These are phyloP conservation scores for Trichoderma sp. DNA, from an alignment of 2,329 filamentous ascomycete genomes.

Conservation along the genomic window DNA sequence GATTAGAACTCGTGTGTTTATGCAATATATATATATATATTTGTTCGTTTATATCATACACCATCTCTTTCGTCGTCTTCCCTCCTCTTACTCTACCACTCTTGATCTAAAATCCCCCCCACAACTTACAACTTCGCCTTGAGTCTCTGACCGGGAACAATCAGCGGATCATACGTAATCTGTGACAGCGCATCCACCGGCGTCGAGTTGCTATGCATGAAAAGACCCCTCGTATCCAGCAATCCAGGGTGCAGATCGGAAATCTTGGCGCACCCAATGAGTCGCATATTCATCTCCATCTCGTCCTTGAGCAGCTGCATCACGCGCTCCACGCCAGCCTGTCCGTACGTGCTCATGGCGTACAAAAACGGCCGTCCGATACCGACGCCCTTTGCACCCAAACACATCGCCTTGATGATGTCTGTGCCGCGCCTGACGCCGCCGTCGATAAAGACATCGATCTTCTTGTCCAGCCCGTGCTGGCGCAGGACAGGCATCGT, in stretches of 20 bases:
- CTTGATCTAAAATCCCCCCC: not conserved
- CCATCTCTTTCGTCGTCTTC: not conserved
- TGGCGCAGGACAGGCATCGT: conserved; percentile 82
- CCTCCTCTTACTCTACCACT: not conserved
- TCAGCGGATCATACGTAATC: conserved; percentile 53
- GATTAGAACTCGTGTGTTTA: not conserved
- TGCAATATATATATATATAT: not conserved
- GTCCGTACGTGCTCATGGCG: conserved; percentile 90
- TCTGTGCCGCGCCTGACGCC: conserved; percentile 88
- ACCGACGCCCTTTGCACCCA: conserved; percentile 88
- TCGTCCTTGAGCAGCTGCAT: conserved; percentile 94
- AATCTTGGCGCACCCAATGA: conserved; percentile 76
- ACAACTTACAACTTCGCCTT: conserved; percentile 48
- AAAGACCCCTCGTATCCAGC: conserved; percentile 71
- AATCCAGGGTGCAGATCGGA: conserved; percentile 77
- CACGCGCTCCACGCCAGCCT: conserved; percentile 81
- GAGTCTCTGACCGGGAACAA: conserved; percentile 49
- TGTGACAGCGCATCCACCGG: conserved; percentile 48
- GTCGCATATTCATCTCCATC: conserved; percentile 98
- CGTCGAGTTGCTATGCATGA: conserved; percentile 47
- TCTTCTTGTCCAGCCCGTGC: conserved; percentile 67
- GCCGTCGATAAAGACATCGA: conserved; percentile 89
- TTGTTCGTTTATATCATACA: conserved; percentile 10
- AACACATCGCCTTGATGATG: conserved; percentile 89
- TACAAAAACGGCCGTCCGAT: conserved; percentile 94